Conservation (phyloP, 1,284 basidiomycete genomes). For the Peniophora sp. region DNA sequence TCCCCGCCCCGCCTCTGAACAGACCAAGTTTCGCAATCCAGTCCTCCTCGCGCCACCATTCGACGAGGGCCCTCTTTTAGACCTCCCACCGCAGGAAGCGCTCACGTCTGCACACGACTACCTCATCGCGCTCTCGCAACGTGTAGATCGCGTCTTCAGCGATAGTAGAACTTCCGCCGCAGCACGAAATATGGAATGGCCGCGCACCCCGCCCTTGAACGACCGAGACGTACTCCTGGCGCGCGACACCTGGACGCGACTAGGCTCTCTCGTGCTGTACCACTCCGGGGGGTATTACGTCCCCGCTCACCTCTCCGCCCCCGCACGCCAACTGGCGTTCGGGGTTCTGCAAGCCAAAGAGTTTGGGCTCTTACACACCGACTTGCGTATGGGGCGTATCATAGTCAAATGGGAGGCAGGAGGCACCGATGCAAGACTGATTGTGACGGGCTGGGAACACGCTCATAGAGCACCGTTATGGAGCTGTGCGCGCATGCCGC, state of each 20-base stretch:
- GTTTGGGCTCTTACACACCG: conserved; percentile 14
- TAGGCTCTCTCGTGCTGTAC: conserved; percentile 14
- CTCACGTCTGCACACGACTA: conserved; percentile 15
- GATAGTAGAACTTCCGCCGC: background rate
- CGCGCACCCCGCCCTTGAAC: conserved; percentile 8
- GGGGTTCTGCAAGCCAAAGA: conserved; percentile 12
- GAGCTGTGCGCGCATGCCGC: conserved; percentile 19
- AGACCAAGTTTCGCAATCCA: conserved; percentile 4
- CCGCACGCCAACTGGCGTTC: conserved; percentile 14
- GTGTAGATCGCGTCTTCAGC: conserved; percentile 13
- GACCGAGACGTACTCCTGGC: conserved; percentile 10
- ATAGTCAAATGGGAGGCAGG: conserved; percentile 14
- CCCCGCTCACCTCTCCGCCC: conserved; percentile 12
- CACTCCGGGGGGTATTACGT: conserved; percentile 19
- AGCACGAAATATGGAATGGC: conserved; percentile 10
- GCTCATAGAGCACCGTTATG: conserved; percentile 18
- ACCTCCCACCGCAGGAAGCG: conserved; percentile 11
- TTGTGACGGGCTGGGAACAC: conserved; percentile 19
- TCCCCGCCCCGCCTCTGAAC: conserved; percentile 2
- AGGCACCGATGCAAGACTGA: conserved; percentile 10
- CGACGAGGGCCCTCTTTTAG: conserved; percentile 11
- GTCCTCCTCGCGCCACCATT: conserved; percentile 15
- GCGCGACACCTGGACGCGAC: conserved; percentile 16
- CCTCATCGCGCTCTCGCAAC: conserved; percentile 15
- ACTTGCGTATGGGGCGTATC: conserved; percentile 19